Conservation (phyloP, 2,329 filamentous ascomycete genomes). For the Exophiala alcalophila region DNA sequence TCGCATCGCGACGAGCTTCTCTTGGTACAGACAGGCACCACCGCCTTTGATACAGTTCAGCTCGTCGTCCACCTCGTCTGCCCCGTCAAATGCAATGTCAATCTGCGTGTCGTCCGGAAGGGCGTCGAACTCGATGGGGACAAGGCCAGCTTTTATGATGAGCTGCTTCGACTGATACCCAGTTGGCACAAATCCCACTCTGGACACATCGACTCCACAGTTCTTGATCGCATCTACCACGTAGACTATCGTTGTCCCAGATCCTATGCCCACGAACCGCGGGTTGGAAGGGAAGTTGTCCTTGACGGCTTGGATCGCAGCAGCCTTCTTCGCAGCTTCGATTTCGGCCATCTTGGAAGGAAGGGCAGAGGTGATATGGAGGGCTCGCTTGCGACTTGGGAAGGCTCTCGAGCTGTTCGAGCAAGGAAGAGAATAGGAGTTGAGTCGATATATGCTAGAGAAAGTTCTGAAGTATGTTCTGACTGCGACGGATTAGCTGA, state of each 20-base stretch:
- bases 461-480: no score
- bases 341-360: constrained; percentile 34
- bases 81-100: constrained; percentile 92
- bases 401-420: not conserved
- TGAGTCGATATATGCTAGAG: not conserved
- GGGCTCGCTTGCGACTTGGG: constrained; percentile 3
- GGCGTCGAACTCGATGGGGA: constrained; percentile 73
- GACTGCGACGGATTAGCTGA: constrained; percentile 10
- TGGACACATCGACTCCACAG: constrained; percentile 43
- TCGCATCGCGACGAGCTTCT: constrained; percentile 87
- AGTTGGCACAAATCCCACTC: constrained; percentile 86
- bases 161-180: constrained; percentile 87
- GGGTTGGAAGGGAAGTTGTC: constrained; percentile 59
- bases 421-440: not conserved
- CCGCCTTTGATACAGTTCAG: constrained; percentile 98
- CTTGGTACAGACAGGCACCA: constrained; percentile 94
- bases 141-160: constrained; percentile 74
- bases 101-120: constrained; percentile 64
- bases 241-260: constrained; percentile 64
- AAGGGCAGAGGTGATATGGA: constrained; percentile 1
- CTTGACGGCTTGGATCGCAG: constrained; percentile 56
- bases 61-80: constrained; percentile 92
- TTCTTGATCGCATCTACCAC: constrained; percentile 63
- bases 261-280: constrained; percentile 62
- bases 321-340: constrained; percentile 60